phyloP scores from a whole-genome alignment of 352 stramenopile genomes.

The Pythium utonaiense region DNA sequence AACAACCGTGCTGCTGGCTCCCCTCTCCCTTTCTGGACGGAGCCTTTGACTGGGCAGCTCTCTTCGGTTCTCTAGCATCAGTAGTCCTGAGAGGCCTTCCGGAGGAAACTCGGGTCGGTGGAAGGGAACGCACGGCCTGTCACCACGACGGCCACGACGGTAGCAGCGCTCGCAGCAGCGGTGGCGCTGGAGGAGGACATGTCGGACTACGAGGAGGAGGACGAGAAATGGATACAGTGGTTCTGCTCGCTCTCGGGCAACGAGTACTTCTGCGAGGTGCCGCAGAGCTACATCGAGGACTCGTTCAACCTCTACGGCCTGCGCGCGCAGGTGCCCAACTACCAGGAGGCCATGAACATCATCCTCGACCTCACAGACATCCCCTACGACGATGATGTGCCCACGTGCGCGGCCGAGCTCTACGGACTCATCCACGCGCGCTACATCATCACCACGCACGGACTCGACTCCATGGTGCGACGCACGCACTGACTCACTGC shows the following conservation, averaged over 20 bases:
- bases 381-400: constrained; percentile 86
- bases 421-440: constrained; percentile 88
- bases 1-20: constrained; percentile 14
- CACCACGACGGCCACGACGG: constrained; percentile 18
- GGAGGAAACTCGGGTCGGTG: constrained; percentile 12
- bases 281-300: constrained; percentile 92
- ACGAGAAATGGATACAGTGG: constrained; percentile 93
- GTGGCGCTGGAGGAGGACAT: constrained; percentile 41
- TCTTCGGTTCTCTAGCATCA: constrained; percentile 5
- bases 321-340: constrained; percentile 86
- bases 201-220: constrained; percentile 89
- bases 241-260: constrained; percentile 91
- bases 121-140: constrained; percentile 7
- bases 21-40: not conserved
- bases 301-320: constrained; percentile 93
- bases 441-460: constrained; percentile 89
- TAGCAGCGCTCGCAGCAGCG: constrained; percentile 17
- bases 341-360: constrained; percentile 90
- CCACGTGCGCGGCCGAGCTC: constrained; percentile 82
- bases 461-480: constrained; percentile 82
- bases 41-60: not conserved
- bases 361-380: constrained; percentile 91
- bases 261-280: constrained; percentile 91
- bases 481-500: not conserved
- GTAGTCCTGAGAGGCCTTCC: constrained; percentile 13